Evolutionary conservation across 2,329 filamentous ascomycete genomes (phyloP), one percentile per base, ranked within the genome.

Genomic region (Diaporthe capsici): DNA sequence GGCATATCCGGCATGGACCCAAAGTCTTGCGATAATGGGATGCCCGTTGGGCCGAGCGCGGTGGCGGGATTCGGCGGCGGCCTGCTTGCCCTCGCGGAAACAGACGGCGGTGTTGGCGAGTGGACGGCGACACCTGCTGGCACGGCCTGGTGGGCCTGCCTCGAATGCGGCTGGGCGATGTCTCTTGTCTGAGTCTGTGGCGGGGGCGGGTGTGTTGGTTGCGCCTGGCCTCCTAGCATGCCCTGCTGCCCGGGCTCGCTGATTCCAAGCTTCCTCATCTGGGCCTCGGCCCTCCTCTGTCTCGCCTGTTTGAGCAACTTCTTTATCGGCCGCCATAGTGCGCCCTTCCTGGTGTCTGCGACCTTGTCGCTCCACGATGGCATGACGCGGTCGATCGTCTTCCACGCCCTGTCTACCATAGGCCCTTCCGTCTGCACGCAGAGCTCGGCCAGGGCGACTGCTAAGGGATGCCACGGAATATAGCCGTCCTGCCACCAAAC

Each of bases 391-490:
- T 90, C 87, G 34, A 90, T 83, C 28, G 87, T 82, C 22, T 74
- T 78, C 89, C 89, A 91, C 0, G 89, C 88, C 70, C 86, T 83
- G 7, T 87, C 84, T 22, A 86, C 88, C 42, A 87, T 80, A 28
- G 84, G 83, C 9, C 87, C 87, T 51, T 83, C 81, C 4, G 87
- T 86, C 77, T 87, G 86, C 4, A 84, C 82, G 79, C 88, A 90
- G 31, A 90, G 83, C 76, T 90, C 88, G 1, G 88, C 88, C 20
- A 90, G 81, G 1, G 87, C 85, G 9, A 90, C 88, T 1, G 89
- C 88, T 0, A 90, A 81, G 10, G 88, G 85, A 77, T 90, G 89
- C 89, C 89, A 90, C 75, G 89, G 88, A 20, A 89, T 86, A 80
- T 88, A 90, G 1, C 83, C 86, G 20, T 84, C 80, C n/a, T 85